Conservation (phyloP, 345 rosid species). For the Ricinus communis region DNA sequence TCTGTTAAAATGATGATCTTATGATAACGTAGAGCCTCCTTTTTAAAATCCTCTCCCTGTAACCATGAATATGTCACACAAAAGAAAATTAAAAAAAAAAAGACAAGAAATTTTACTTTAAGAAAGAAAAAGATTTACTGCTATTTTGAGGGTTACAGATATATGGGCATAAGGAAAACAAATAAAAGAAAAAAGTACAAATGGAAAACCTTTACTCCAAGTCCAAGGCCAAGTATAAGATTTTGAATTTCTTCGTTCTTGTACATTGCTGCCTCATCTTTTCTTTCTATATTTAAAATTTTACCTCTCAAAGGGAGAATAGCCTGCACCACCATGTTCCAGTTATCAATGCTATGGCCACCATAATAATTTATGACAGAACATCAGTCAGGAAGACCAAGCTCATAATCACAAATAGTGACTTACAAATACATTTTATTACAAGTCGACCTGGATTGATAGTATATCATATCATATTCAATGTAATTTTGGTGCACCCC, state of each 20-base stretch:
- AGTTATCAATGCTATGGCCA: not conserved
- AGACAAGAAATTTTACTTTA: not conserved
- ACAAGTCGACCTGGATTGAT: not conserved
- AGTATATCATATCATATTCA: not conserved
- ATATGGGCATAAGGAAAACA: not conserved
- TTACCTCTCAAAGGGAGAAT: conserved; percentile 98
- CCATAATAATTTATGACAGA: not conserved
- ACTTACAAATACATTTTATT: not conserved
- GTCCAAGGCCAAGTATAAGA: conserved; percentile 92
- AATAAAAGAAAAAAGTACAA: conserved; percentile 4
- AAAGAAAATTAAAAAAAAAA: not conserved
- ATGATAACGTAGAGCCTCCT: conserved; percentile 84
- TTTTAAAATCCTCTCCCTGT: conserved; percentile 92
- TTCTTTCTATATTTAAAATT: conserved; percentile 89
- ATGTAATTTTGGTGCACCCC: not conserved
- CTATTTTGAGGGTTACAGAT: not conserved
- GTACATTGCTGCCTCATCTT: conserved; percentile 97
- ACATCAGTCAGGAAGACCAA: not conserved
- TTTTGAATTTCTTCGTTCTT: conserved; percentile 97
- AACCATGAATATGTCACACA: conserved; percentile 18
- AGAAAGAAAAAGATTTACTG: no score
- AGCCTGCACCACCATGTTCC: conserved; percentile 53
- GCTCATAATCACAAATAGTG: not conserved
- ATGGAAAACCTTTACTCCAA: conserved; percentile 83
- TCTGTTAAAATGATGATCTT: conserved; percentile 95